Base-by-base conservation (phyloP, 768 basidiomycete genomes). In the Tricholoma bakamatsutake region DNA sequence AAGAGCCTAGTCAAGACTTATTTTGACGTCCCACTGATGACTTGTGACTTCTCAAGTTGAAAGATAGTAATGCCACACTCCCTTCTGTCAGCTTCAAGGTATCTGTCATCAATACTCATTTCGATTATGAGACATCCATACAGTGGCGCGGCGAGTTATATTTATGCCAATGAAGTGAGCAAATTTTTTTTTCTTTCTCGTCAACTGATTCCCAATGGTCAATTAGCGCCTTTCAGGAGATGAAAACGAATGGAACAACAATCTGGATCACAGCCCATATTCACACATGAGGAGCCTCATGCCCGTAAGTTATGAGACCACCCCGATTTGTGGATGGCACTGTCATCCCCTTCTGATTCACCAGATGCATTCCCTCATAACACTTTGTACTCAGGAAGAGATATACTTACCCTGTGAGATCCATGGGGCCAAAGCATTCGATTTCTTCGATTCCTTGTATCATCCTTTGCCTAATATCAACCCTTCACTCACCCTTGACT, bases 61-160 rank as follows among this genome's bases (percentile, higher is more conserved):
- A 46, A 28, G 45, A 13, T 12, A 24, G 21, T 24, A 13, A 28
- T 13, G 9, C 40, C 40, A 17, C 17, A 7, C 6, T 40, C n/a
- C 2, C 24, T 43, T 43, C 13, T 24, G 11, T 12, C 24, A 27
- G 27, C 12, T 45, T 42, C 18, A 27, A 24, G 24, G n/a, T 27
- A 27, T 3, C 12, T 3, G 28, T 1, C 10, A 42, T 21, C 11
- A 42, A 4, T 27, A 45, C 27, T 24, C 24, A 21, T 18, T 17
- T 12, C 12, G 31, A 27, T 17, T 12, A 69, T 72, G 68, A 62
- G 52, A 34, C 69, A 72, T 57, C 69, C 71, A 15, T 72, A 72
- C 52, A 69, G 65, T 53, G 66, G 66, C n/a, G 55, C 67, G 2
- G 68, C 69, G 7, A 63, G 69, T 46, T 72, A 72, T 49, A 70